Base-by-base conservation (phyloP, 441 rosid genomes). In the Jatropha podagrica region DNA sequence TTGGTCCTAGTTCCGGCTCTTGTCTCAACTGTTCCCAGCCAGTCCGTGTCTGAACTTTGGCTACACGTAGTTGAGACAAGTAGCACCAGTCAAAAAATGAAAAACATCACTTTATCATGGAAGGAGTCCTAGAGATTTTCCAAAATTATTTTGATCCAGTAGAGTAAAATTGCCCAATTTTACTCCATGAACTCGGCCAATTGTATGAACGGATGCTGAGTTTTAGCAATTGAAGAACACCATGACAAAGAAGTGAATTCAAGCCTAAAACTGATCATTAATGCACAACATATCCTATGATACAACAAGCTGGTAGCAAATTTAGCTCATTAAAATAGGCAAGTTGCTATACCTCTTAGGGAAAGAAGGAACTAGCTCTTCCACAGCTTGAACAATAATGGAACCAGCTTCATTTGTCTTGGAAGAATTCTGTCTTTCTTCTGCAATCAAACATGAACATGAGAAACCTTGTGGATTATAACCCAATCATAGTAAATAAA, bases 311-410 rank as follows among this genome's bases (percentile, higher is more conserved):
- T 14, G 51, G 23, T 61, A 61, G 8, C 11, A 61, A 20, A 13
- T 20, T 69, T 52, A 14, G 59, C 8, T 37, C 2, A 32, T 18
- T 61, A 13, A 44, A 10, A 13, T 27, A 27, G 61, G 7, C 13
- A 44, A 40, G 38, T 3, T 26, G 62, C 13, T 9, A 7, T 49
- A 94, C 97, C 95, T 91, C 77, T 80, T 79, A 9, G 90, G 79
- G 75, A 91, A 76, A 55, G 85, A 85, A 18, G 91, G 92, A 59
- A 88, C 49, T 41, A 83, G 72, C 80, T 81, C 87, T 79, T 88
- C 77, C n/a, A 86, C 81, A 55, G 68, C 80, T 71, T 79, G 74
- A 60, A 81, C 66, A 42, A 85, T 66, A 48, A 62, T 69, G 3
- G 85, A 58, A 76, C 81, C 84, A 74, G 65, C 72, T 11, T 44